phyloP scores from a whole-genome alignment of 2,329 filamentous ascomycete genomes.

The Myriosclerotinia duriaeana region DNA sequence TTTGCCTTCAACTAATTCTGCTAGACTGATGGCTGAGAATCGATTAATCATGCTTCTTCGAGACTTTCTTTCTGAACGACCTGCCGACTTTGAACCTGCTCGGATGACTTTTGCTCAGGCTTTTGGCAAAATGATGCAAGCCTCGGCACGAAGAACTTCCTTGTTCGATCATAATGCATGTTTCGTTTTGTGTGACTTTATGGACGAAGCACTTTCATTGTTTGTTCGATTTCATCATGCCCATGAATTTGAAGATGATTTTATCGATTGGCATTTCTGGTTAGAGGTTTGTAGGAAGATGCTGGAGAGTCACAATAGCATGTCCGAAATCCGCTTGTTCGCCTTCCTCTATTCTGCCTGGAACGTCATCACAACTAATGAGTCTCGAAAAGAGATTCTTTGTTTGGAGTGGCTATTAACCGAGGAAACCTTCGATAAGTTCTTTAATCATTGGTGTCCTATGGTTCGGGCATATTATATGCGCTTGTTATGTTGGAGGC shows the following conservation, averaged over 20 bases:
- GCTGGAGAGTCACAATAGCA: slow-evolving; percentile 68
- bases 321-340: slow-evolving; percentile 69
- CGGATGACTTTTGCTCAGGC: slow-evolving; percentile 62
- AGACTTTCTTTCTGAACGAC: slow-evolving; percentile 64
- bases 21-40: slow-evolving; percentile 69
- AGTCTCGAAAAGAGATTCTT: slow-evolving; percentile 57
- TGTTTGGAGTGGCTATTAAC: slow-evolving; percentile 64
- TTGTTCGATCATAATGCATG: slow-evolving; percentile 69
- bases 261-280: slow-evolving; percentile 68
- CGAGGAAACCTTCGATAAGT: slow-evolving; percentile 60
- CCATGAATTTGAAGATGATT: slow-evolving; percentile 40
- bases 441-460: slow-evolving; percentile 74
- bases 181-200: slow-evolving; percentile 71
- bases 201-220: slow-evolving; percentile 66
- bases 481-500: slow-evolving; percentile 68
- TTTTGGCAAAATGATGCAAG: slow-evolving; percentile 61
- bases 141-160: slow-evolving; percentile 61
- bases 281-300: slow-evolving; percentile 64
- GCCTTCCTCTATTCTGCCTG: slow-evolving; percentile 67
- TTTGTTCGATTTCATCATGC: slow-evolving; percentile 59
- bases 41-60: slow-evolving; percentile 67
- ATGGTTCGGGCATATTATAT: slow-evolving; percentile 78
- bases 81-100: slow-evolving; percentile 52
- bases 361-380: slow-evolving; percentile 56
- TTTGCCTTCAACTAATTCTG: slow-evolving; percentile 57